Conservation (phyloP, 768 basidiomycete species). For the Trametes cubensis region DNA sequence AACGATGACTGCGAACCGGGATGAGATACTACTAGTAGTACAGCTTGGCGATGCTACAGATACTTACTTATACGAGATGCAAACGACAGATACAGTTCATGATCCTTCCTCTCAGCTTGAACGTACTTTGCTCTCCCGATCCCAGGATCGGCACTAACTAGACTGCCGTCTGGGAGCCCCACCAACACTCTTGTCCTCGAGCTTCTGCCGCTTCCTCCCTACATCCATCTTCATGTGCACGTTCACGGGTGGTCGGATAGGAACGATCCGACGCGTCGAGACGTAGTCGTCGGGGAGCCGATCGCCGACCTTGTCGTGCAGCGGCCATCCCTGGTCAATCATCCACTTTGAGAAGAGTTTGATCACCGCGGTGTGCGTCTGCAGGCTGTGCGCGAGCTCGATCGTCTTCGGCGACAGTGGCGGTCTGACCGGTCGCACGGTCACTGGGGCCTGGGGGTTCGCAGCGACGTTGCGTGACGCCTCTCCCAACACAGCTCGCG, state of each 20-base stretch:
- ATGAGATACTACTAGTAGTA: too few species aligned
- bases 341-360: conserved; percentile 4
- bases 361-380: neutral
- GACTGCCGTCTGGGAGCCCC: too few species aligned
- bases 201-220: neutral
- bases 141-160: too few species aligned
- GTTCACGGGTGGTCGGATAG: neutral
- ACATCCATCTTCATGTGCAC: neutral
- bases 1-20: too few species aligned
- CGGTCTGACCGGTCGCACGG: neutral
- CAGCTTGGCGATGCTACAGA: too few species aligned
- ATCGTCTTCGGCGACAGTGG: neutral
- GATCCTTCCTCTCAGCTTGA: too few species aligned
- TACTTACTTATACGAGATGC: too few species aligned
- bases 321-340: neutral
- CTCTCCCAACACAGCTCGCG: too few species aligned
- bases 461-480: too few species aligned
- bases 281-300: neutral
- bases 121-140: too few species aligned
- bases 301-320: neutral
- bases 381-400: neutral
- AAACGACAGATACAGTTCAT: too few species aligned
- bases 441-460: neutral
- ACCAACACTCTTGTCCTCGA: too few species aligned
- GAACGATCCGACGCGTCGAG: neutral